Evolutionary conservation across 176 grass and related monocot genomes (phyloP), one percentile per base, ranked within the genome.

Genomic region (Musa beccarii): DNA sequence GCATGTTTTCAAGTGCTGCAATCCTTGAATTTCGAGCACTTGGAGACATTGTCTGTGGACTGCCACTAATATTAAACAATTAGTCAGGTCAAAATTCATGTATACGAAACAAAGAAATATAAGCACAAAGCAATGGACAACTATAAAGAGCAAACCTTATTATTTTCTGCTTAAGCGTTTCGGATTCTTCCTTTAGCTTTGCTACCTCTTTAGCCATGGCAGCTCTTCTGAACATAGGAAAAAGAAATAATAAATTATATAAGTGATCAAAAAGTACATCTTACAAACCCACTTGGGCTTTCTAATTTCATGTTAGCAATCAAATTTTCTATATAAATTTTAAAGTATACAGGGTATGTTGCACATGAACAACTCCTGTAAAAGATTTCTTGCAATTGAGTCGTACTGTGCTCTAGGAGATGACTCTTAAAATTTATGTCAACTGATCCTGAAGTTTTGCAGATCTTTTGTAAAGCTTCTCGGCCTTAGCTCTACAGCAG

Each of bases 1-100:
- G 17, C 95, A 99, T 99, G 74, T 87, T 99, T 80, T 99, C 95
- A 52, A 99, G 81, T 73, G 95, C 95, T 24, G 86, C 89, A 75
- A 99, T 99, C 84, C 95, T 91, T 54, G 90, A 91, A 82, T 89
- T 94, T 74, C 95, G 80, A 34, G 90, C 90, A 22, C 95, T 99
- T 80, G 95, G 95, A 71, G 90, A 99, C 95, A 99, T 99, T 79
- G 83, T 82, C 74, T 99, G 88, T 51, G 95, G 95, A 82, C 57
- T 83, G 14, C 86, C 81, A 84, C 90, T 89, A 50, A 13, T 19
- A 54, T 52, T 12, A 29, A 54, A 76, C 28, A 67, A 85, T 34
- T 3, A 65, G 11, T 49, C 34, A 74, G 9, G 28, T 74, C 4
- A 43, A 43, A 43, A 43, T 20, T n/a, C 7, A 56, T 17, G 13